Conservation (phyloP, 1,284 basidiomycete genomes). For the Wallemia hederae region DNA sequence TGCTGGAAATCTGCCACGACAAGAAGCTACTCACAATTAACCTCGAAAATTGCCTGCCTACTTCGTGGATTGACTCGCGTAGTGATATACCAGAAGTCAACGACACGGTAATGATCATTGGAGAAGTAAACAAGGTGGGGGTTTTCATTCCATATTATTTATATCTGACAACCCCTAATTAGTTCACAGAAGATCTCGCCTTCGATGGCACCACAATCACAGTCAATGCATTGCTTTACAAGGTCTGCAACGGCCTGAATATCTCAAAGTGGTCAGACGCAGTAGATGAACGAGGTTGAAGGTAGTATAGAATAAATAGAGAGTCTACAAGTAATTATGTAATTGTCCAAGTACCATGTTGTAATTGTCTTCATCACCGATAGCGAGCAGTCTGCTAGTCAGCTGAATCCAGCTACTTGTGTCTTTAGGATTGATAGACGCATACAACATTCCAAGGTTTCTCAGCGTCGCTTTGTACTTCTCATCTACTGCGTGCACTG, state of each 20-base stretch:
- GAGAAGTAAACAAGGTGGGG: not conserved
- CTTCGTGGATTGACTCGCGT: not conserved
- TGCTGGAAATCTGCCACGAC: not conserved
- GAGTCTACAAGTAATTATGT: not conserved
- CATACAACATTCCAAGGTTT: conserved; percentile 6
- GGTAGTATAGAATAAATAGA: not conserved
- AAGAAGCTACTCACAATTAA: not conserved
- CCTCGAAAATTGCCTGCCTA: not conserved
- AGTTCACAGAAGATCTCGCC: not conserved
- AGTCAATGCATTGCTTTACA: not conserved
- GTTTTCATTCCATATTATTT: not conserved
- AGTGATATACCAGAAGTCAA: not conserved
- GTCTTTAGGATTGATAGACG: conserved; percentile 1
- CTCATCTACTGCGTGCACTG: conserved; percentile 4
- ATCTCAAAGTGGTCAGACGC: not conserved
- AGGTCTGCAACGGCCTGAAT: not conserved
- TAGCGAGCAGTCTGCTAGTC: not conserved
- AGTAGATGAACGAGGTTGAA: not conserved
- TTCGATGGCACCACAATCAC: not conserved
- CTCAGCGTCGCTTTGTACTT: conserved; percentile 5
- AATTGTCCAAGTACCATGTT: not conserved
- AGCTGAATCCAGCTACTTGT: not conserved
- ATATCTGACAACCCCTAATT: not conserved
- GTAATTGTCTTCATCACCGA: not conserved
- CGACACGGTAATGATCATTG: not conserved